Conservation (phyloP, 106 monocot species). For the Gastrodia elata region DNA sequence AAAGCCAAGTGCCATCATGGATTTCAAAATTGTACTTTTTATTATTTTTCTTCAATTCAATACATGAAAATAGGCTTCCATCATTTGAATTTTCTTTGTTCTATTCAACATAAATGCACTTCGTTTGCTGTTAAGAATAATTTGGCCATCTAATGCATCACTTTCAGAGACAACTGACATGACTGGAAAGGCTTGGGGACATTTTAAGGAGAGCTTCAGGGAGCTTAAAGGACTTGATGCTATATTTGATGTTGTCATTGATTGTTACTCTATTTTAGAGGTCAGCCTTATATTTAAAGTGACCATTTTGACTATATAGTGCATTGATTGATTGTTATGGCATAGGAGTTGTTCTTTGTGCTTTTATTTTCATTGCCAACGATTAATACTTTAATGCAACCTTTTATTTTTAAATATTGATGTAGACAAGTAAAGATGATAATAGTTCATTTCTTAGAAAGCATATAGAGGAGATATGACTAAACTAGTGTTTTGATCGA, state of each 20-base stretch:
- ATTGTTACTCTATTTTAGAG: constrained; percentile 62
- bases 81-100: neutral
- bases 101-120: neutral
- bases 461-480: neutral
- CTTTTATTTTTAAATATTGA: neutral
- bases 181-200: constrained; percentile 38
- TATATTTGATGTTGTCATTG: constrained; percentile 50
- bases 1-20: no score
- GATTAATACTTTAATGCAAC: neutral
- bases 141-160: neutral
- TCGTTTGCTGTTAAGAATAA: no score
- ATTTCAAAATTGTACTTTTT: no score
- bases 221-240: constrained; percentile 83
- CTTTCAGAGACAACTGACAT: constrained; percentile 65
- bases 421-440: no score
- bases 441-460: neutral
- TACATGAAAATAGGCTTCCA: neutral
- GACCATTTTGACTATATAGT: neutral
- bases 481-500: neutral
- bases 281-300: constrained; percentile 20
- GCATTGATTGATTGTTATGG: neutral
- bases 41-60: no score
- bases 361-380: no score
- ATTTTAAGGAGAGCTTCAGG: constrained; percentile 84
- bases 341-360: no score